Percentiles rank a stretch among this genome's conserved stretches.
Conservation (phyloP, 75 land plant genomes). For the Pinus taeda region DNA sequence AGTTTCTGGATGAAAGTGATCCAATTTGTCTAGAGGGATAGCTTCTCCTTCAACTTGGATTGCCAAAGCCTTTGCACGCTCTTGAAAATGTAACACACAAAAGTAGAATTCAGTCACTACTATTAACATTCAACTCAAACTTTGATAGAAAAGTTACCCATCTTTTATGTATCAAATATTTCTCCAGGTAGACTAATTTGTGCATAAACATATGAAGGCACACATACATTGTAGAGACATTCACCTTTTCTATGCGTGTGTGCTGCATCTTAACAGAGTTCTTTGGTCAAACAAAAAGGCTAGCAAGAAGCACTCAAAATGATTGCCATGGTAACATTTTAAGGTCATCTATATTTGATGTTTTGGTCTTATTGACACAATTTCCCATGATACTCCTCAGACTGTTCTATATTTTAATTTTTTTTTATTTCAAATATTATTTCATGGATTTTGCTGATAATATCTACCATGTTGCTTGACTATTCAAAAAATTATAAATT, state of each 20-base stretch:
- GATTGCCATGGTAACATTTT: too few species aligned
- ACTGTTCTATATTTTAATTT: too few species aligned
- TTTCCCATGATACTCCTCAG: too few species aligned
- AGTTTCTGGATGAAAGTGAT: constrained; percentile 69
- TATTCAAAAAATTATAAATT: too few species aligned
- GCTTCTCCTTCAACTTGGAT: constrained; percentile 68
- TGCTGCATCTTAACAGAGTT: not conserved
- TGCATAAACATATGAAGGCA: not conserved
- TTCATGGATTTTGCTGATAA: too few species aligned
- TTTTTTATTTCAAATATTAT: too few species aligned
- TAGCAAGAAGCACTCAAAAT: too few species aligned
- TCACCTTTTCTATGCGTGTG: not conserved
- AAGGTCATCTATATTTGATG: too few species aligned
- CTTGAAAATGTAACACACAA: constrained; percentile 24
- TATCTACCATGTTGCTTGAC: too few species aligned
- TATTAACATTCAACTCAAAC: not conserved
- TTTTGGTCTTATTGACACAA: too few species aligned
- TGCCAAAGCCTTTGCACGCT: constrained; percentile 84
- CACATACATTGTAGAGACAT: not conserved
- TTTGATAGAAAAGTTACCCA: not conserved
- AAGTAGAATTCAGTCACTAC: not conserved
- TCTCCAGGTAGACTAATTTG: not conserved
- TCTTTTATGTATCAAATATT: not conserved
- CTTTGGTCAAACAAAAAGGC: not conserved
- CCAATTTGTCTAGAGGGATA: constrained; percentile 62